These are phyloP conservation scores for Auricularia auricula-judae DNA, from an alignment of 768 basidiomycete species.

Conservation along the genomic window DNA sequence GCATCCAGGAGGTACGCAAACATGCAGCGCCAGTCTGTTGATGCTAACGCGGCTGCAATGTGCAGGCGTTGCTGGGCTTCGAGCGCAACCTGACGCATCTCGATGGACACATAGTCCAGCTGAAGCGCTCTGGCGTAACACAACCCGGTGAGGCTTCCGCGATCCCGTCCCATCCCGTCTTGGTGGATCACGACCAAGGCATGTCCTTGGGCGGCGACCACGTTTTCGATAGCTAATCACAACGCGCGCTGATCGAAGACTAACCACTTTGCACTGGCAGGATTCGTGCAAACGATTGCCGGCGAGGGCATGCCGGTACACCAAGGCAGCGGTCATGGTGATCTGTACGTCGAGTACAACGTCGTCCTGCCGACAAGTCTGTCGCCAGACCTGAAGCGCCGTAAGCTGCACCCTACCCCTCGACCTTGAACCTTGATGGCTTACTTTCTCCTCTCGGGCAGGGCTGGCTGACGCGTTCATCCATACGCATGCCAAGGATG, in stretches of 20 bases:
- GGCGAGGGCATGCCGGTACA: conserved; percentile 86
- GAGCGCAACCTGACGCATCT: conserved; percentile 83
- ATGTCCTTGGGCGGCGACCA: not conserved
- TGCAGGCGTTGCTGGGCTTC: conserved; percentile 92
- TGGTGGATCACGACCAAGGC: too few relatives aligned
- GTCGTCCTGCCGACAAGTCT: conserved; percentile 78
- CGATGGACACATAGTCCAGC: conserved; percentile 68
- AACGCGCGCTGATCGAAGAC: not conserved
- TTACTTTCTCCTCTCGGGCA: not conserved
- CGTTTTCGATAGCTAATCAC: not conserved
- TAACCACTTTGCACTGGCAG: conserved; percentile 24
- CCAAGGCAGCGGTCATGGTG: conserved; percentile 47
- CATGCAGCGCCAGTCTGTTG: not conserved
- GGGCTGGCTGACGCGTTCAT: not conserved
- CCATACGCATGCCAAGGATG: not conserved
- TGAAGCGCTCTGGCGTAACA: conserved; percentile 71
- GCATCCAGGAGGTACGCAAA: conserved; percentile 65
- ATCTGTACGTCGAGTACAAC: conserved; percentile 87
- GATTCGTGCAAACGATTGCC: conserved; percentile 73
- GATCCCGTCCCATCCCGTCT: not conserved
- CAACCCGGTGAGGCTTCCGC: conserved; percentile 59
- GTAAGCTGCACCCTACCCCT: not conserved
- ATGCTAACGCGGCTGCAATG: not conserved
- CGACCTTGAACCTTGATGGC: not conserved
- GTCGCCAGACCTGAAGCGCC: conserved; percentile 35